A percentile compares a stretch with the other conserved stretches of the same genome.
Evolutionary conservation across 2,329 filamentous ascomycete species (phyloP).

Genomic region (Coniochaeta ligniaria): DNA sequence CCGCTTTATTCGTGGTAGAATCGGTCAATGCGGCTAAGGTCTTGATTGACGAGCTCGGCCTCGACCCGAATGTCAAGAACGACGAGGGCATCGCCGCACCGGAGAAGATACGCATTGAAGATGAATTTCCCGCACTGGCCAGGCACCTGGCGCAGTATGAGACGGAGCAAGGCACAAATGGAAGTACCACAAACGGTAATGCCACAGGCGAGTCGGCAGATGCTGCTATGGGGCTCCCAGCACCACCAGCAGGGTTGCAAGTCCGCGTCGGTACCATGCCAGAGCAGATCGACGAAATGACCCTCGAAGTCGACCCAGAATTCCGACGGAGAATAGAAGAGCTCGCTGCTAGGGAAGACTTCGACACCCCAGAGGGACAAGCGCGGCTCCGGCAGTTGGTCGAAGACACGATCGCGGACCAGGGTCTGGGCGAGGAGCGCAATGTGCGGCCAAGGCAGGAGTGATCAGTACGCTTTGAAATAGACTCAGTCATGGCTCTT

Average conservation of each 20-base stretch:
- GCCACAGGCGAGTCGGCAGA: constrained; percentile 16
- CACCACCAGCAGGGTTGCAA: constrained; percentile 67
- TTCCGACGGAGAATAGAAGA: constrained; percentile 84
- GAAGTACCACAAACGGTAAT: not conserved
- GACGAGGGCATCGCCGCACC: constrained; percentile 71
- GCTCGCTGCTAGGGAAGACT: constrained; percentile 75
- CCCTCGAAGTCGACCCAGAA: constrained; percentile 66
- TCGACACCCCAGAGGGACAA: constrained; percentile 75
- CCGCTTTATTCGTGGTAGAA: constrained; percentile 89
- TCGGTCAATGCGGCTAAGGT: constrained; percentile 68
- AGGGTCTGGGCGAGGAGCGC: constrained; percentile 55
- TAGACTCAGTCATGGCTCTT: constrained; percentile 32
- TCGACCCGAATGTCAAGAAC: constrained; percentile 59
- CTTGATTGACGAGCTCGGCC: constrained; percentile 75
- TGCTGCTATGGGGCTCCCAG: constrained; percentile 39
- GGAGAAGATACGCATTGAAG: constrained; percentile 70
- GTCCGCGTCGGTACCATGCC: constrained; percentile 72
- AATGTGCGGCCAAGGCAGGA: constrained; percentile 56
- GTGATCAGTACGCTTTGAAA: constrained; percentile 26
- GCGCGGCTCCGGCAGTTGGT: constrained; percentile 71
- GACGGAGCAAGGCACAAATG: constrained; percentile 3
- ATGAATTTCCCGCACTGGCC: constrained; percentile 67
- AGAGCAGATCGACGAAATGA: constrained; percentile 47
- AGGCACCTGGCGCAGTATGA: constrained; percentile 53
- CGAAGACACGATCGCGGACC: constrained; percentile 67